Evolutionary conservation across 768 basidiomycete species (phyloP), one percentile per base, ranked within the genome.

Genomic region (Russula earlei): DNA sequence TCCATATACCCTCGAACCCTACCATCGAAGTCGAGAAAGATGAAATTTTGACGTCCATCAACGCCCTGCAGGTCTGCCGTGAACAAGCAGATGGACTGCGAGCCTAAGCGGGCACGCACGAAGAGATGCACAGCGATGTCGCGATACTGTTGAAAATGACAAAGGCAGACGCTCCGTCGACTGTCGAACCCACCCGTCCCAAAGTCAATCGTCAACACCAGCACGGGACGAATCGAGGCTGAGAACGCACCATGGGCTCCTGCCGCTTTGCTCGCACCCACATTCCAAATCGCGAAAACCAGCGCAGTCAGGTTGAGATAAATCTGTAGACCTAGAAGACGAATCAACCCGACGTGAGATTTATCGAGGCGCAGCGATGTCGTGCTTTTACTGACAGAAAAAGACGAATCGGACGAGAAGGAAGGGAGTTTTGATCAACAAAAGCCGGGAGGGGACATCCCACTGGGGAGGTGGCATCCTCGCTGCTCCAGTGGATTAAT

Each of bases 1-100:
- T 74, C 82, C 83, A 86, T 17, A 58, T 63, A 60, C 79, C 83
- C 64, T 87, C 85, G 27, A 78, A 66, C 48, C 72, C 63, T 36
- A 81, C 72, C 27, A 69, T 69, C 17, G 77, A 74, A 22, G 72
- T 73, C 52, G 66, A 74, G 37, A 46, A 27, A 66, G 52, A 69
- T 60, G 27, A 77, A 63, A 1, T 72, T 74, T 9, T 70, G 67
- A 40, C 75, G 61, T 40, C 72, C 69, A 54, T 76, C 74, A 56
- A 40, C 40, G 42, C 47, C n/a, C 43, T 59, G n/a, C 34, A 15
- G 4, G 19, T 31, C 15, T 48, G 20, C 49, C 72, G 56, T 76
- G 77, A 54, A 80, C 68, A 42, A 82, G 61, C 11, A 81, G 70
- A 70, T 59, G 81, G 72, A 25, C 74, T 4, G n/a, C 1, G 3